Evolutionary conservation across 2,329 filamentous ascomycete genomes (phyloP), one percentile per base, ranked within the genome.

Genomic region (Juglanconis oblonga): DNA sequence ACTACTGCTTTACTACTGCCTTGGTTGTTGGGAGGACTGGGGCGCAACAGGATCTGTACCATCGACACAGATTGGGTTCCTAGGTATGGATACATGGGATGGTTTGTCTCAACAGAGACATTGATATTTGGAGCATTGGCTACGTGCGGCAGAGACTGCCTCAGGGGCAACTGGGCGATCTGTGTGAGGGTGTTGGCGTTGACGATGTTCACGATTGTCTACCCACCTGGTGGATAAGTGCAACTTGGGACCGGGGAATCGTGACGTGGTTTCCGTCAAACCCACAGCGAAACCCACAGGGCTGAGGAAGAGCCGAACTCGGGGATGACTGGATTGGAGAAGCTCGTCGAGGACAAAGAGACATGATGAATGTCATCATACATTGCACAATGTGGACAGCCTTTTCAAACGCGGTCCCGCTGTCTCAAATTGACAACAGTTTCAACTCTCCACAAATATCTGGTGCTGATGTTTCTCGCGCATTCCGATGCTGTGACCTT

Each of bases 361-460:
- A 33, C 13, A 42, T 17, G 14, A 9, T 52, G 17, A n/a, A 32
- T 52, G 24, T 24, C 24, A 24, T 24, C 24, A 24, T 14, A 49
- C 45, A 32, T 31, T 42, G n/a, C 31, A 49, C 57, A 54, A 59
- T 59, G 51, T 50, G 57, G 57, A 59, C 44, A 59, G 57, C 51
- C 38, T 59, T 45, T 54, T 59, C 57, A 38, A 45, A 55, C 44
- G 51, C 29, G 14, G 40, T 33, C 56, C n/a, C 47, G n/a, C 33
- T 59, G 51, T 48, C 51, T 59, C 45, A 42, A 52, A 62, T 52
- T 44, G 42, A 62, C 50, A 57, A 52, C 57, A 55, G 50, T 57
- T 60, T 57, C 38, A 57, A 40, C 56, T 56, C 52, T 51, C 44
- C 60, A 56, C 48, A 31, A 9, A 38, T 17, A 14, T 48, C 35